These are phyloP conservation scores for Brettanomyces nanus DNA, from an alignment of 805 yeast genomes.

Conservation along the genomic window DNA sequence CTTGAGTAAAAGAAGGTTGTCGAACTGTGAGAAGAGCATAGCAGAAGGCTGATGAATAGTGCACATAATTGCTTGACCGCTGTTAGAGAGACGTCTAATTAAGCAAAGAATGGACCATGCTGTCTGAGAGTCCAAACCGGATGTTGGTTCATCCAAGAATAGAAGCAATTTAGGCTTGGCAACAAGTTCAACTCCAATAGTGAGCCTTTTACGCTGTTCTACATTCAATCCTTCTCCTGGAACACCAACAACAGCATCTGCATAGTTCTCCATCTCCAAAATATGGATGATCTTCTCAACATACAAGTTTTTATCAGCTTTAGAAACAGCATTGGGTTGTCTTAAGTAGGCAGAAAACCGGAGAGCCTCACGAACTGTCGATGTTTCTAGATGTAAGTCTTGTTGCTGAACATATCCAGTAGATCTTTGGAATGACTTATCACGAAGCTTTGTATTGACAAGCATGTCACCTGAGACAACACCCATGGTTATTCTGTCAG, in stretches of 20 bases:
- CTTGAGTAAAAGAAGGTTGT: conserved; percentile 56
- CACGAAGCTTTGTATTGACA: conserved; percentile 41
- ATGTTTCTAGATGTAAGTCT: conserved; percentile 39
- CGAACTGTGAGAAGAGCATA: conserved; percentile 62
- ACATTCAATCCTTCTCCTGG: conserved; percentile 42
- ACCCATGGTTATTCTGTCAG: conserved; percentile 44
- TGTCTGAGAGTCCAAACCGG: conserved; percentile 49
- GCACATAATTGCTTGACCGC: conserved; percentile 47
- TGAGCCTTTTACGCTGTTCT: conserved; percentile 42
- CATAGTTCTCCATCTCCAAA: conserved; percentile 42
- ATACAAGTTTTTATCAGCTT: conserved; percentile 35
- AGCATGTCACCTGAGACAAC: conserved; percentile 45
- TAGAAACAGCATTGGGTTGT: conserved; percentile 32
- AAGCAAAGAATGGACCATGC: conserved; percentile 48
- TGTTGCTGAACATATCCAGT: conserved; percentile 52
- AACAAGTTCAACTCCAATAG: conserved; percentile 46
- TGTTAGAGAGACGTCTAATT: conserved; percentile 37
- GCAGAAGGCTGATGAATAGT: conserved; percentile 85
- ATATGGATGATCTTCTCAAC: conserved; percentile 40
- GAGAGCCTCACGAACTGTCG: conserved; percentile 44
- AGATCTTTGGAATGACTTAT: conserved; percentile 37
- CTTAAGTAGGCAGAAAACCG: conserved; percentile 40
- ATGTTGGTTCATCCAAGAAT: conserved; percentile 53
- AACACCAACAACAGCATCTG: conserved; percentile 42
- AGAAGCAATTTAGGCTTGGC: conserved; percentile 42